These are phyloP conservation scores for Nelumbo lutea DNA, from an alignment of 164 flowering plant species.

Conservation along the genomic window DNA sequence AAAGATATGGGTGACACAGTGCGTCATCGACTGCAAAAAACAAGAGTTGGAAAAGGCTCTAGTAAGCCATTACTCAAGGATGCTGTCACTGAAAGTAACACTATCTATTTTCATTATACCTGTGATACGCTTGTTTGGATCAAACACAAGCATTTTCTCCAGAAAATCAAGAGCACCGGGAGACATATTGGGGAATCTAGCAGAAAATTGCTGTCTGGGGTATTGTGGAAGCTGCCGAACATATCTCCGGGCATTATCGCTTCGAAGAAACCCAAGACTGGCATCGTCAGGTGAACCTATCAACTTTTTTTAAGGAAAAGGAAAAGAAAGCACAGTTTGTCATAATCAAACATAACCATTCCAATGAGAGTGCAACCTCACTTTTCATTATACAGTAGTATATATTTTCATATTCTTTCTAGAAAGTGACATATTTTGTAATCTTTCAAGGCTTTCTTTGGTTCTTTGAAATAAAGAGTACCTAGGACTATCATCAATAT, in stretches of 20 bases:
- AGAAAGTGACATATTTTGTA: too few relatives aligned
- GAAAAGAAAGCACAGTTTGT: slow-evolving; percentile 2
- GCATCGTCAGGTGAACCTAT: slow-evolving; percentile 94
- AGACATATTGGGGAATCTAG: slow-evolving; percentile 63
- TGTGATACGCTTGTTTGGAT: slow-evolving; percentile 83
- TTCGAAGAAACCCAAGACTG: slow-evolving; percentile 91
- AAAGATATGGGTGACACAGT: slow-evolving; percentile 78
- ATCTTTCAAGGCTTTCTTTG: too few relatives aligned
- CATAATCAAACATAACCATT: slow-evolving; percentile 3
- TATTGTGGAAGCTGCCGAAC: slow-evolving; percentile 86
- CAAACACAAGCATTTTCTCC: slow-evolving; percentile 94
- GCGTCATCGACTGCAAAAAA: slow-evolving; percentile 74
- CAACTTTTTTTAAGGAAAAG: slow-evolving; percentile 37
- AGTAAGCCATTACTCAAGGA: background rate
- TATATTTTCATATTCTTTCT: too few relatives aligned
- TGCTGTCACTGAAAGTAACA: background rate
- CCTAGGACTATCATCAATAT: too few relatives aligned
- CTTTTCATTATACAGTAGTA: background rate
- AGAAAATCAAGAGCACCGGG: slow-evolving; percentile 71
- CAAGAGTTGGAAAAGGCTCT: background rate
- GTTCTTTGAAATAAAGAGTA: too few relatives aligned
- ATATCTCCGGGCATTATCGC: slow-evolving; percentile 90
- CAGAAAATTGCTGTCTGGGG: slow-evolving; percentile 69
- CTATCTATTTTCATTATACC: slow-evolving; percentile 34
- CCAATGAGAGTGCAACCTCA: background rate